phyloP scores from a whole-genome alignment of 345 rosid species.

The Erucastrum elatum region DNA sequence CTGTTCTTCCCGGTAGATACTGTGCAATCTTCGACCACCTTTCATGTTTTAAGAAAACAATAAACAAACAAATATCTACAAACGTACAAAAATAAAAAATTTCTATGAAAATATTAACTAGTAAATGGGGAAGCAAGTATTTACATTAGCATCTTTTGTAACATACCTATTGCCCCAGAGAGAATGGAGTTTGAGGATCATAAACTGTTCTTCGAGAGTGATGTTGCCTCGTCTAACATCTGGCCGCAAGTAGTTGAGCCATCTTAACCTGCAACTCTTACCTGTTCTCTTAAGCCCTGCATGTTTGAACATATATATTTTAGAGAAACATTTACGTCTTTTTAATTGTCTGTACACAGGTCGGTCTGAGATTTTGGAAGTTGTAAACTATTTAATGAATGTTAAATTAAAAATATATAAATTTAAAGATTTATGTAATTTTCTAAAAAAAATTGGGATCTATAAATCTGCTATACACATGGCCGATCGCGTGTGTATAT shows the following conservation, averaged over 20 bases:
- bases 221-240: conserved; percentile 84
- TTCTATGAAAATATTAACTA: neutral
- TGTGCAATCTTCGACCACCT: conserved; percentile 97
- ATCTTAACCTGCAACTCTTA: conserved; percentile 90
- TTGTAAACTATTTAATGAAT: too few relatives aligned
- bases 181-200: conserved; percentile 86
- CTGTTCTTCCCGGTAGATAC: conserved; percentile 85
- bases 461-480: too few relatives aligned
- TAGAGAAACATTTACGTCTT: neutral
- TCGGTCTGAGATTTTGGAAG: too few relatives aligned
- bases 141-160: neutral
- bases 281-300: conserved; percentile 86
- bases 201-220: conserved; percentile 73
- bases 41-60: neutral
- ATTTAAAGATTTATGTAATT: too few relatives aligned
- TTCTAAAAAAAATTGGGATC: too few relatives aligned
- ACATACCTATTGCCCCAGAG: conserved; percentile 83
- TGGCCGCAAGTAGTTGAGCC: conserved; percentile 87
- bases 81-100: neutral
- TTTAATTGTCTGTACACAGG: neutral
- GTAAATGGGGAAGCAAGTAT: neutral
- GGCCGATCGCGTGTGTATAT: neutral
- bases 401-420: too few relatives aligned
- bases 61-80: neutral
- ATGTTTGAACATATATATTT: neutral